Conservation (phyloP, 2,329 filamentous ascomycete species). For the Xylariaceae sp. region DNA sequence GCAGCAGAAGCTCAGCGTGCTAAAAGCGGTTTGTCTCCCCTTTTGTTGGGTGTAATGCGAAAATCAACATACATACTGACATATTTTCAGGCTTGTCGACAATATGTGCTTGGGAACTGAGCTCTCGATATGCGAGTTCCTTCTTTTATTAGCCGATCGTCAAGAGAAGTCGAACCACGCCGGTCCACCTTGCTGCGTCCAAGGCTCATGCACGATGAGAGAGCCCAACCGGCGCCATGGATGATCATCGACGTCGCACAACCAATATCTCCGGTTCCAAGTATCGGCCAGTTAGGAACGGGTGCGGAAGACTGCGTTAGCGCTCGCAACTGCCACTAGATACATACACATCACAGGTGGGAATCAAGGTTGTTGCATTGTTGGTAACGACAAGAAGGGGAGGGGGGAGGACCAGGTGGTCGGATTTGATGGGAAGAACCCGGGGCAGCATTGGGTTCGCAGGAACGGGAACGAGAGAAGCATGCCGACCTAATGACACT, state of each 20-base stretch:
- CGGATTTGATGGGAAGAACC: slow-evolving; percentile 1
- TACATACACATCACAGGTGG: background rate
- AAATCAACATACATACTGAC: slow-evolving; percentile 8
- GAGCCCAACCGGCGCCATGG: background rate
- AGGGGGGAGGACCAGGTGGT: background rate
- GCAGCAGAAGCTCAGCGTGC: slow-evolving; percentile 64
- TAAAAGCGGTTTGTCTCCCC: slow-evolving; percentile 50
- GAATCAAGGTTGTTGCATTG: background rate
- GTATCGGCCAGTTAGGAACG: background rate
- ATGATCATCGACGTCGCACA: background rate
- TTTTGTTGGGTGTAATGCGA: background rate
- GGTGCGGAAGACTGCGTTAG: background rate
- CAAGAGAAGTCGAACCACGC: background rate
- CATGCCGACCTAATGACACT: slow-evolving; percentile 1
- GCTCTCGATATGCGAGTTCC: background rate
- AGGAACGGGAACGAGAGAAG: background rate
- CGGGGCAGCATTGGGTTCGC: slow-evolving; percentile 1
- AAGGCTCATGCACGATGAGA: slow-evolving; percentile 5
- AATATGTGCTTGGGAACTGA: slow-evolving; percentile 44
- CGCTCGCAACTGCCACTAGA: background rate
- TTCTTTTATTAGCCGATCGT: background rate
- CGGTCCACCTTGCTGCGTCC: background rate
- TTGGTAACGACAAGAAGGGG: background rate
- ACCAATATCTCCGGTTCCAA: background rate
- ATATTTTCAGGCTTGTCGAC: slow-evolving; percentile 45